These are phyloP conservation scores for Colletotrichum navitas DNA, from an alignment of 2,329 filamentous ascomycete species.

Conservation along the genomic window DNA sequence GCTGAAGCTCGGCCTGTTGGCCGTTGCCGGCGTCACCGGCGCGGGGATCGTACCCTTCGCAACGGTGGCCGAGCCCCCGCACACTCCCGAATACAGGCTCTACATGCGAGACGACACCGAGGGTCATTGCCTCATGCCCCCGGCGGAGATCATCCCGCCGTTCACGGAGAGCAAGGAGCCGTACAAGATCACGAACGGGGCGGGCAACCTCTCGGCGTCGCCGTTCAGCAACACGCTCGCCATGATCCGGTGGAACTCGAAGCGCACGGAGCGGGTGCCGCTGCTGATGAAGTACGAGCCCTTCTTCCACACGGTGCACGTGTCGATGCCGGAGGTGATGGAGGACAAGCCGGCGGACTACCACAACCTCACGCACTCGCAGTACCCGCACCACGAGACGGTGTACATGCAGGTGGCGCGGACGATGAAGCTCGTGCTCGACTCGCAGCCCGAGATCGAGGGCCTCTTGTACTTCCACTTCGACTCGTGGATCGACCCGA, in stretches of 20 bases:
- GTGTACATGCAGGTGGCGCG: conserved; percentile 46
- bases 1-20: conserved; percentile 29
- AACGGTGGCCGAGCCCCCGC: conserved; percentile 36
- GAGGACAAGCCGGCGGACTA: conserved; percentile 33
- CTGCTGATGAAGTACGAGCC: conserved; percentile 47
- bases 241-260: conserved; percentile 48
- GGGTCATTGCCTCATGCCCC: conserved; percentile 23
- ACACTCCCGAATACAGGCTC: conserved; percentile 38
- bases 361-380: conserved; percentile 48
- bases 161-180: conserved; percentile 32
- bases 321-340: conserved; percentile 46
- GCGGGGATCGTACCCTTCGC: conserved; percentile 40
- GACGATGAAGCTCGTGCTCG: conserved; percentile 49
- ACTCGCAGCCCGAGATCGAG: conserved; percentile 46
- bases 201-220: conserved; percentile 42
- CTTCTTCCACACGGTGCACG: conserved; percentile 49
- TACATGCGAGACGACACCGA: conserved; percentile 36
- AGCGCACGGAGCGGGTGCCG: conserved; percentile 47
- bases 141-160: conserved; percentile 17
- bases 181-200: conserved; percentile 19
- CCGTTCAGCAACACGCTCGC: conserved; percentile 49
- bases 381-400: conserved; percentile 43
- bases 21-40: conserved; percentile 31
- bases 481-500: conserved; percentile 51
- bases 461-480: conserved; percentile 51